Evolutionary conservation across 148 eudicot genomes (phyloP), one percentile per base, ranked within the genome.

Genomic region (Camellia lanceoleosa): DNA sequence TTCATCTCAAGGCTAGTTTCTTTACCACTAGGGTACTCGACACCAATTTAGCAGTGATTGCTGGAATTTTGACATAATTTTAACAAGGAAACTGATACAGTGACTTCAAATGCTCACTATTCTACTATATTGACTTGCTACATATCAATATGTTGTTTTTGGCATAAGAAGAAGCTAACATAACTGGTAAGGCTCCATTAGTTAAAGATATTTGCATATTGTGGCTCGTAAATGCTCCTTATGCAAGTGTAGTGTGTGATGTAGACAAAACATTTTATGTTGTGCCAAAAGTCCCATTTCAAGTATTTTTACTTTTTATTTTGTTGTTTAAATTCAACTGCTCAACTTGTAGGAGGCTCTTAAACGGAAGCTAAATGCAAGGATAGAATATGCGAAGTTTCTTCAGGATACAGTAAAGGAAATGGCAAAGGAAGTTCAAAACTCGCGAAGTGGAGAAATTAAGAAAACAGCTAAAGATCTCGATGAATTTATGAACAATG

Each of bases 341-440:
- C 71, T 76, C 59, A 68, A 82, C 44, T 62, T 86, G 56, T 75
- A 93, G 97, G 97, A 93, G 86, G 89, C 88, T 12, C 74, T 91
- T 85, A 91, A 91, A 83, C 80, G 92, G 85, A 89, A 81, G 88
- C 82, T 93, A 62, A 89, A 74, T 78, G 97, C 97, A 15, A 91
- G 93, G 71, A 91, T 93, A 78, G 95, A 93, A 72, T 93, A 93
- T 88, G 97, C 97, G 47, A 91, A 90, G 86, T 93, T 93, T 88
- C 89, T 93, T 65, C 97, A 91, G 85, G 95, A 91, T 10, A 93
- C 97, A 0, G 94, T 88, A 81, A 89, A 91, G 86, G 97, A 93
- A 86, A 93, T 93, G 97, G 97, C 95, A 8, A 93, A 90, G 86
- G 97, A 93, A 87, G 89, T 91, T 51, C 91, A 93, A 86, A 30